phyloP scores from a whole-genome alignment of 225 moss, liverwort and hornwort species.

The Polytrichum commune region DNA sequence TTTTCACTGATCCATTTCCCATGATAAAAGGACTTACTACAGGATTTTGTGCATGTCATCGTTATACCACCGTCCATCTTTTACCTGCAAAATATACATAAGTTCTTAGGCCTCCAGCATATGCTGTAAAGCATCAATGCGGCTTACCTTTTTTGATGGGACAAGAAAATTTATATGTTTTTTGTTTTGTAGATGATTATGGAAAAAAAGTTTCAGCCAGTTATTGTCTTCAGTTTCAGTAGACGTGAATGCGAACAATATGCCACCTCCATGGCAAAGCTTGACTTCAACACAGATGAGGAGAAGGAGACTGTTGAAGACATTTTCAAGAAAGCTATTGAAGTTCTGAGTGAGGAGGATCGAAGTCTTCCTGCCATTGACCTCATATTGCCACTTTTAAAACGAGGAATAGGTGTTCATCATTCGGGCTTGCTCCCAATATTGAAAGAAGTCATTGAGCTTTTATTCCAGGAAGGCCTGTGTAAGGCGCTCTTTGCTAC shows the following conservation, averaged over 20 bases:
- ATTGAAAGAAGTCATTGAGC: slow-evolving; percentile 92
- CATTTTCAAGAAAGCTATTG: slow-evolving; percentile 84
- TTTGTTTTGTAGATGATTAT: slow-evolving; percentile 73
- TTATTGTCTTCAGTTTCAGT: slow-evolving; percentile 96
- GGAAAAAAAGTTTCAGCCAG: slow-evolving; percentile 94
- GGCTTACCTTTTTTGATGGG: too few species aligned
- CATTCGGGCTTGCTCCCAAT: slow-evolving; percentile 97
- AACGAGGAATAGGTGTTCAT: slow-evolving; percentile 98
- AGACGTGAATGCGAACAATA: slow-evolving; percentile 89
- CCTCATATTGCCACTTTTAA: slow-evolving; percentile 74
- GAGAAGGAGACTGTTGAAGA: slow-evolving; percentile 87
- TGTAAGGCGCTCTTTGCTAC: slow-evolving; percentile 95
- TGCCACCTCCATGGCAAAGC: slow-evolving; percentile 69
- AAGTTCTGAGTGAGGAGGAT: slow-evolving; percentile 86
- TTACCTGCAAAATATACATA: too few species aligned
- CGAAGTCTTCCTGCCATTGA: slow-evolving; percentile 80
- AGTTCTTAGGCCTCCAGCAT: too few species aligned
- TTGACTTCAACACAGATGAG: slow-evolving; percentile 83
- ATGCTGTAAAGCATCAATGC: too few species aligned
- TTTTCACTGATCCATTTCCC: too few species aligned
- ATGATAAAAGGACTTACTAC: too few species aligned
- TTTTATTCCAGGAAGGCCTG: slow-evolving; percentile 93
- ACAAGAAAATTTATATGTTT: background rate
- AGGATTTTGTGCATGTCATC: too few species aligned
- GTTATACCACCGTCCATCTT: too few species aligned